Evolutionary conservation across 352 stramenopile species (phyloP).

Genomic region (Phytophthora capsici): DNA sequence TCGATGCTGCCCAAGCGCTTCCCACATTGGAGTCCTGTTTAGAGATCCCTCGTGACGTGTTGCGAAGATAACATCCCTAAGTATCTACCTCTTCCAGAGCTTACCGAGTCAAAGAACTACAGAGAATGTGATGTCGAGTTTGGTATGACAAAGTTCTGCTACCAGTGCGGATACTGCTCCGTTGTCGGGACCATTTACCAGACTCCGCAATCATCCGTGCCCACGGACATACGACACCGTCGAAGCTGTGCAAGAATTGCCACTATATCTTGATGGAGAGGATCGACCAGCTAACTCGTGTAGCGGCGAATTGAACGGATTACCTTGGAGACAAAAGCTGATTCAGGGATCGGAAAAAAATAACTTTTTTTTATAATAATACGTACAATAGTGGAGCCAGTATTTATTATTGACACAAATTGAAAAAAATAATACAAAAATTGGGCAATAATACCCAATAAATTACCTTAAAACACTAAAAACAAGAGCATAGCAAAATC

Average conservation of each 20-base stretch:
- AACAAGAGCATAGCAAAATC: too few species aligned
- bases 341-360: too few species aligned
- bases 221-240: constrained; percentile 63
- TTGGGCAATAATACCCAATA: too few species aligned
- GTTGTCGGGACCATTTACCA: constrained; percentile 75
- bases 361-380: too few species aligned
- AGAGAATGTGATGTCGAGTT: constrained; percentile 77
- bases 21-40: constrained; percentile 70
- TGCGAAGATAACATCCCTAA: constrained; percentile 57
- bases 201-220: constrained; percentile 64
- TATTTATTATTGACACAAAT: too few species aligned
- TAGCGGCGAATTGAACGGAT: constrained; percentile 83
- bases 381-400: too few species aligned
- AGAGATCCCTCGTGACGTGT: constrained; percentile 76
- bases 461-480: too few species aligned
- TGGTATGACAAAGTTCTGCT: constrained; percentile 84
- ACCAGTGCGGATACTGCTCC: constrained; percentile 83
- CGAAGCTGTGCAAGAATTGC: constrained; percentile 77
- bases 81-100: constrained; percentile 66
- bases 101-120: constrained; percentile 64
- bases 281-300: constrained; percentile 77
- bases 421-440: too few species aligned
- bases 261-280: constrained; percentile 76
- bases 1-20: constrained; percentile 83
- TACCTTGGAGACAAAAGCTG: constrained; percentile 71